phyloP scores from a whole-genome alignment of 192 early-diverging fungal species.

The Phlyctochytrium bullatum region DNA sequence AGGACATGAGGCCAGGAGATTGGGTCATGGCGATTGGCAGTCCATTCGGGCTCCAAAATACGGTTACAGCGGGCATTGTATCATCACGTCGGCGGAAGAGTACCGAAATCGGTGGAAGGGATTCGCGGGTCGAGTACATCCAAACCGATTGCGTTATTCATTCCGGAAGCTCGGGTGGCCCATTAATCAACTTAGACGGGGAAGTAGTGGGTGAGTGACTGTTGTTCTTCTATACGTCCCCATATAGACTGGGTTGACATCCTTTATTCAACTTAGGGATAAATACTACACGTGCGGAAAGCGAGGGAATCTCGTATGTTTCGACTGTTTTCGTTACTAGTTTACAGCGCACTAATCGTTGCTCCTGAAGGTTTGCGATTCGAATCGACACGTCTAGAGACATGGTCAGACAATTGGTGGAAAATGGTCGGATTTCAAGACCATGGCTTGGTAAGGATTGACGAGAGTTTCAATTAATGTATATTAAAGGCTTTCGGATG shows the following conservation, averaged over 20 bases:
- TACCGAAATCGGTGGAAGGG: slow-evolving; percentile 43
- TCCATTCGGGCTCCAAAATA: slow-evolving; percentile 50
- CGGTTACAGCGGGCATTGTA: slow-evolving; percentile 49
- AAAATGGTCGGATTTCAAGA: slow-evolving; percentile 36
- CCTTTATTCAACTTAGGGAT: slow-evolving; percentile 31
- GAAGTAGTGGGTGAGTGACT: slow-evolving; percentile 39
- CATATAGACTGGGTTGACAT: not conserved
- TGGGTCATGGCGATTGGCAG: slow-evolving; percentile 51
- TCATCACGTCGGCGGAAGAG: slow-evolving; percentile 36
- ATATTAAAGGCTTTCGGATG: slow-evolving; percentile 32
- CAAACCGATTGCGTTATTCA: slow-evolving; percentile 58
- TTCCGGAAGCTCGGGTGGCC: slow-evolving; percentile 47
- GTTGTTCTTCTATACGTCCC: not conserved
- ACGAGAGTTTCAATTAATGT: not conserved
- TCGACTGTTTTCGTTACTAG: slow-evolving; percentile 14
- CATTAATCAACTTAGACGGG: slow-evolving; percentile 48
- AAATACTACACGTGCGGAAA: slow-evolving; percentile 43
- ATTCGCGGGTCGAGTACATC: slow-evolving; percentile 47
- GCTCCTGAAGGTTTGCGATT: slow-evolving; percentile 45
- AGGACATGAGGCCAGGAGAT: slow-evolving; percentile 30
- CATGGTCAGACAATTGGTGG: slow-evolving; percentile 43
- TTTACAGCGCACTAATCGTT: not conserved
- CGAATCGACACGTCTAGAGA: slow-evolving; percentile 39
- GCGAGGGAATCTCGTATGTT: slow-evolving; percentile 43
- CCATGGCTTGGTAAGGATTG: slow-evolving; percentile 38